Evolutionary conservation across 257 asterid genomes (phyloP), one percentile per base, ranked within the genome.

Genomic region (Parsonsia alboflavescens): DNA sequence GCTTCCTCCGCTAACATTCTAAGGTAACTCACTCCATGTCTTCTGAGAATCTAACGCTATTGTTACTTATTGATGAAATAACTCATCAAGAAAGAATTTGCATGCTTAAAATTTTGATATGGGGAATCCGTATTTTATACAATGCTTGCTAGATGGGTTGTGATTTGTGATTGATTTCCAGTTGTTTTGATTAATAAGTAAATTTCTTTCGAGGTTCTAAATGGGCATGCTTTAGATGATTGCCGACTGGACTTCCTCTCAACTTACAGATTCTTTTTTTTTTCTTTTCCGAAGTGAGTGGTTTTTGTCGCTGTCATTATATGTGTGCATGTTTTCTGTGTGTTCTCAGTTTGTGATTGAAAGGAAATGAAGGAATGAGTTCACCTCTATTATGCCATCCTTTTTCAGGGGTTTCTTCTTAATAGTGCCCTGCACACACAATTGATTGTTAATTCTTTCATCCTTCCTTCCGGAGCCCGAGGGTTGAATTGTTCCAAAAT

Each of bases 1-100:
- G 62, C 41, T 74, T 46, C 39, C 58, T 41, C 79, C 4, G 17
- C 71, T 46, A 26, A 57, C 33, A 30, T 58, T 48, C 41, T 44
- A 42, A 72, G 81, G 78, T 78, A 78, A 73, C 24, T 52, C 12
- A 30, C 7, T 17, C 33, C 69, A 57, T 3, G 48, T 63, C 42
- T 70, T 15, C 13, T 10, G 10, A 22, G 39, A 24, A 11, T 69
- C 21, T 17, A 5, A 66, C 15, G 49, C 49, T 22, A 41, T 16
- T 22, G 19, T 16, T 11, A n/a, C 52, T 45, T 48, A 26, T 62
- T 62, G 39, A 62, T 22, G 57, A 44, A 5, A n/a, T 6, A 65
- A 28, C 61, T 54, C 15, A 42, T 42, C 54, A 68, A 45, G 24
- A 45, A 42, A 42, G 33, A 68, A 24, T 68, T 45, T 42, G 21